These are phyloP conservation scores for Neurospora sp. DNA, from an alignment of 2,329 filamentous ascomycete genomes.

Conservation along the genomic window DNA sequence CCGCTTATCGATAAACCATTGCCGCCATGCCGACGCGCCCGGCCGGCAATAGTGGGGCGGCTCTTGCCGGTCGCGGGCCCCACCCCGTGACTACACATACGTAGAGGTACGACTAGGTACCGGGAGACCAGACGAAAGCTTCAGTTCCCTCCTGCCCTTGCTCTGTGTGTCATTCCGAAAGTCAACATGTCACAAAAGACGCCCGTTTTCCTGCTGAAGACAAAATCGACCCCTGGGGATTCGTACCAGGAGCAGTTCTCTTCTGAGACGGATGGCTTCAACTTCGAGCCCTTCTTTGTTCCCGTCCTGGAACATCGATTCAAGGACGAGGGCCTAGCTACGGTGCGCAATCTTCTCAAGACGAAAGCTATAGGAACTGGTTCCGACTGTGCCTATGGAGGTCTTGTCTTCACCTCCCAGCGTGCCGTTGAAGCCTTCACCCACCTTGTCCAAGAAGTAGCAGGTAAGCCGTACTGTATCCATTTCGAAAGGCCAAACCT, in stretches of 20 bases:
- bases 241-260: slow-evolving; percentile 62
- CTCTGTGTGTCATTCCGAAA: not conserved
- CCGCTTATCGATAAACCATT: slow-evolving; percentile 24
- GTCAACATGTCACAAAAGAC: slow-evolving; percentile 17
- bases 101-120: not conserved
- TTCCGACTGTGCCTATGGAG: slow-evolving; percentile 48
- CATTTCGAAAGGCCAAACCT: slow-evolving; percentile 18
- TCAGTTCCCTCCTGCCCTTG: not conserved
- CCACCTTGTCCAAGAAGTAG: slow-evolving; percentile 46
- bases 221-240: slow-evolving; percentile 60
- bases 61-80: slow-evolving; percentile 1
- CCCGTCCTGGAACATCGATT: slow-evolving; percentile 68
- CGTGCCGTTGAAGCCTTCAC: slow-evolving; percentile 72
- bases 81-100: slow-evolving; percentile 3
- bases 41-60: not conserved
- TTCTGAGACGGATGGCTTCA: slow-evolving; percentile 26
- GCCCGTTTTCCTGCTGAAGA: slow-evolving; percentile 68
- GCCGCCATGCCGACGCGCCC: not conserved
- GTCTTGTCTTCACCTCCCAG: slow-evolving; percentile 78
- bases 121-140: not conserved
- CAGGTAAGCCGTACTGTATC: slow-evolving; percentile 21
- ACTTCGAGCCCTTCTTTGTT: slow-evolving; percentile 59
- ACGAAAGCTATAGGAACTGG: slow-evolving; percentile 29
- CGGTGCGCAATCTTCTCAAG: slow-evolving; percentile 41
- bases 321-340: slow-evolving; percentile 45